Evolutionary conservation across 345 rosid genomes (phyloP).

Genomic region (Erucastrum elatum): DNA sequence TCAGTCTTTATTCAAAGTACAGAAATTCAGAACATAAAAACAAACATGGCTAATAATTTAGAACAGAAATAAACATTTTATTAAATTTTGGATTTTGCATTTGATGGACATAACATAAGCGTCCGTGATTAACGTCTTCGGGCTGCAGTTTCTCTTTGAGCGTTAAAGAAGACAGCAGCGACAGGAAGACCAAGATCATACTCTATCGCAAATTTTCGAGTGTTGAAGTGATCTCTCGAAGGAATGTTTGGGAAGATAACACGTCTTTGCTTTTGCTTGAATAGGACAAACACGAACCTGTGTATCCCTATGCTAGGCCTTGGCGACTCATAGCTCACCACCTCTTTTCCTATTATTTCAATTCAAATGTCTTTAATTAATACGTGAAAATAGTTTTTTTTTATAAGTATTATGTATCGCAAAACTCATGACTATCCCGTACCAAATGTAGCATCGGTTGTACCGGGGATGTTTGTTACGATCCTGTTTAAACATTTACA

Average conservation of each 20-base stretch:
- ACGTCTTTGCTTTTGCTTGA: conserved; percentile 57
- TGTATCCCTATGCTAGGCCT: conserved; percentile 67
- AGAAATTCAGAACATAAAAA: conserved; percentile 10
- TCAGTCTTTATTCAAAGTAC: conserved; percentile 7
- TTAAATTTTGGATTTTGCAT: background rate
- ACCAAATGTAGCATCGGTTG: conserved; percentile 54
- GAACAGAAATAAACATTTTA: conserved; percentile 9
- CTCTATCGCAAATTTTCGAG: conserved; percentile 52
- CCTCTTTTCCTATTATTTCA: conserved; percentile 51
- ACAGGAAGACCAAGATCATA: conserved; percentile 69
- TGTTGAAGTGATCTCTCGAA: conserved; percentile 57
- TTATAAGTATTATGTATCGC: background rate
- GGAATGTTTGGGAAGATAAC: conserved; percentile 40
- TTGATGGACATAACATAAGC: background rate
- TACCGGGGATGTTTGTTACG: conserved; percentile 66
- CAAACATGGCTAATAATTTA: conserved; percentile 15
- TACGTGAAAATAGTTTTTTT: background rate
- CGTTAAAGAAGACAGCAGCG: conserved; percentile 73
- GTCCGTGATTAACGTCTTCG: conserved; percentile 47
- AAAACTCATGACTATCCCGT: background rate
- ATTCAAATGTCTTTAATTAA: background rate
- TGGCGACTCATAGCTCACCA: conserved; percentile 63
- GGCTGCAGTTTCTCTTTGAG: conserved; percentile 69
- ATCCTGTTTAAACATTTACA: conserved; percentile 42
- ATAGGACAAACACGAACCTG: conserved; percentile 64